phyloP scores from a whole-genome alignment of 345 rosid genomes.

The Aquilaria sinensis region DNA sequence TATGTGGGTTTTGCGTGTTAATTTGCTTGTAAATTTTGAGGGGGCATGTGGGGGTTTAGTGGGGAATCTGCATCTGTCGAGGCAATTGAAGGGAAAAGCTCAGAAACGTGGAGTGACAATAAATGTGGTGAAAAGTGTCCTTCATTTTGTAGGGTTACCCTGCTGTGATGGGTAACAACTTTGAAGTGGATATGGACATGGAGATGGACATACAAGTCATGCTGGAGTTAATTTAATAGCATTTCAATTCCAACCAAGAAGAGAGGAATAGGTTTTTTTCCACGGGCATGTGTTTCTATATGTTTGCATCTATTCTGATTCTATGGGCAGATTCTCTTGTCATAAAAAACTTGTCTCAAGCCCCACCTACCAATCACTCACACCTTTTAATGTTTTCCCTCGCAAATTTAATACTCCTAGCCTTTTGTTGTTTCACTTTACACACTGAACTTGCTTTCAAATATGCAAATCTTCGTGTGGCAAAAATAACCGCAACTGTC shows the following conservation, averaged over 20 bases:
- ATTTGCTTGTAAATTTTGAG: neutral
- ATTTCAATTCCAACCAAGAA: neutral
- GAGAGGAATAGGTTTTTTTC: neutral
- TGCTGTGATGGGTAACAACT: neutral
- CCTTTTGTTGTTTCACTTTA: neutral
- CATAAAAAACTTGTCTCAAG: neutral
- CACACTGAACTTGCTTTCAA: neutral
- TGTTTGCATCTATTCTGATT: conserved; percentile 2
- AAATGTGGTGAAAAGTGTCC: conserved; percentile 1
- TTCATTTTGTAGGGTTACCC: neutral
- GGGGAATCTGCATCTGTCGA: neutral
- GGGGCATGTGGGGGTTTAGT: neutral
- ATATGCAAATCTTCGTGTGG: conserved; percentile 3
- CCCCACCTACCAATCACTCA: conserved; percentile 5
- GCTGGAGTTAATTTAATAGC: neutral
- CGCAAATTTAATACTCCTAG: too few species aligned
- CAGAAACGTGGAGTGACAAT: neutral
- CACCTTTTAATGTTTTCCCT: neutral
- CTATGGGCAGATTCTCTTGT: conserved; percentile 13
- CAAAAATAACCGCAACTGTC: neutral
- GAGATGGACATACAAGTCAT: neutral
- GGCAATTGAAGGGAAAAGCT: neutral
- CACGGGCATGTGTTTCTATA: neutral
- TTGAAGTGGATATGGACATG: neutral
- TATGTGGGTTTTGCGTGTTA: neutral